Base-by-base conservation (phyloP, 2,329 filamentous ascomycete species). In the Diaporthe nobilis region DNA sequence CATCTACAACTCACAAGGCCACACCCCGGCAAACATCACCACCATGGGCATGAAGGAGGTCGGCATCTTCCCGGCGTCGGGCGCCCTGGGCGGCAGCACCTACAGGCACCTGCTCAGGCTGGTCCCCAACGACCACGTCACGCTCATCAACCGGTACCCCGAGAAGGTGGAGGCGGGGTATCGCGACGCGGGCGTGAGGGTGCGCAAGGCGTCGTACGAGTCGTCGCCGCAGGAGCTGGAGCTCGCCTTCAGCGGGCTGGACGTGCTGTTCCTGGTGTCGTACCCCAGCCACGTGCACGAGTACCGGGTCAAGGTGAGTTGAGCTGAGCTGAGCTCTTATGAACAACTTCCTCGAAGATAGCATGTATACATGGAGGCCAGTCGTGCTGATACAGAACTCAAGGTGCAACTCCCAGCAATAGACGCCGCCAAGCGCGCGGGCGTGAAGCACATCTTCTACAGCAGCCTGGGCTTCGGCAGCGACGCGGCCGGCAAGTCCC, bases 371-470 rank as follows among this genome's bases (percentile, higher is more conserved):
- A 17, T 13, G 15, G 6, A 22, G 44, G 8, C 4, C 9, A 53
- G 61, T 1, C 2, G 4, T 20, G 53, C 61, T 70, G 55, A 72
- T 22, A 5, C 12, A 28, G 2, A 13, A 7, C 9, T 28, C 17
- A 61, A 79, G 76, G 82, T 82, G 1, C 80, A 83, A 70, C 81
- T 86, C 4, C 81, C 83, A 4, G 90, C 89, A 25, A 87, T 92
- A 55, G 85, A 89, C 72, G 88, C 88, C 2, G 90, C 90, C 1
- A 83, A 84, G n/a, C 80, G 81, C 10, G 87, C 85, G 0, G 88
- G 88, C 28, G 88, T 92, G 3, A 82, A 82, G 71, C 86, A 89
- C 78, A 85, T 92, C n/a, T 88, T 89, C 81, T 92, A 92, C 83
- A 88, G 88, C 10, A 91, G 89, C 15, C 86, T 92, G 3, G 90